phyloP scores from a whole-genome alignment of 2,329 filamentous ascomycete genomes.

The Ascochyta clinopodiicola region DNA sequence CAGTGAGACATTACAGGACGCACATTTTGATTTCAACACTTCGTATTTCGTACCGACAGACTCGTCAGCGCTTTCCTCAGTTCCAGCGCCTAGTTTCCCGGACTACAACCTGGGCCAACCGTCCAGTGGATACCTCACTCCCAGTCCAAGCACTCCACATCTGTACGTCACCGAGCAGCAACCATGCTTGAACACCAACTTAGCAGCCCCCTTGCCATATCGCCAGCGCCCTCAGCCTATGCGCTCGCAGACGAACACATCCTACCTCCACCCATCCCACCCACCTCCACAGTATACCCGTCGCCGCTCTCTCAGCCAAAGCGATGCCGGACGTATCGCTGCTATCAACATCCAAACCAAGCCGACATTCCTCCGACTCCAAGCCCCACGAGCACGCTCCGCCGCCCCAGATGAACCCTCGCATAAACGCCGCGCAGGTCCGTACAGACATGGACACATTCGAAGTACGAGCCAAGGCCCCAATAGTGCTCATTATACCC shows the following conservation, averaged over 20 bases:
- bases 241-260: slow-evolving; percentile 14
- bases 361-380: slow-evolving; percentile 34
- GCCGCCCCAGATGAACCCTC: slow-evolving; percentile 9
- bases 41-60: neutral
- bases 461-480: neutral
- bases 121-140: slow-evolving; percentile 18
- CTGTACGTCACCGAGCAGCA: slow-evolving; percentile 27
- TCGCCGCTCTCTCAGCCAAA: slow-evolving; percentile 40
- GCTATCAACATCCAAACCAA: slow-evolving; percentile 11
- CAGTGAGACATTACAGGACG: slow-evolving; percentile 15
- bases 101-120: slow-evolving; percentile 18
- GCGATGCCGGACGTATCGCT: slow-evolving; percentile 24
- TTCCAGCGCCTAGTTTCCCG: slow-evolving; percentile 21
- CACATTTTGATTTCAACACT: slow-evolving; percentile 9
- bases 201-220: neutral
- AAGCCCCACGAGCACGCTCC: slow-evolving; percentile 20
- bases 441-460: neutral
- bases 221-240: slow-evolving; percentile 8
- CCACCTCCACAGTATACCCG: slow-evolving; percentile 21
- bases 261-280: slow-evolving; percentile 6
- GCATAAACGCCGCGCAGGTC: neutral
- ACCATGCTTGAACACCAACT: slow-evolving; percentile 4
- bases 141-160: slow-evolving; percentile 20
- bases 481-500: neutral
- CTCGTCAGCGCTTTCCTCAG: slow-evolving; percentile 11